Evolutionary conservation across 2,329 filamentous ascomycete genomes (phyloP), one percentile per base, ranked within the genome.

Genomic region (Penicillium sp.): DNA sequence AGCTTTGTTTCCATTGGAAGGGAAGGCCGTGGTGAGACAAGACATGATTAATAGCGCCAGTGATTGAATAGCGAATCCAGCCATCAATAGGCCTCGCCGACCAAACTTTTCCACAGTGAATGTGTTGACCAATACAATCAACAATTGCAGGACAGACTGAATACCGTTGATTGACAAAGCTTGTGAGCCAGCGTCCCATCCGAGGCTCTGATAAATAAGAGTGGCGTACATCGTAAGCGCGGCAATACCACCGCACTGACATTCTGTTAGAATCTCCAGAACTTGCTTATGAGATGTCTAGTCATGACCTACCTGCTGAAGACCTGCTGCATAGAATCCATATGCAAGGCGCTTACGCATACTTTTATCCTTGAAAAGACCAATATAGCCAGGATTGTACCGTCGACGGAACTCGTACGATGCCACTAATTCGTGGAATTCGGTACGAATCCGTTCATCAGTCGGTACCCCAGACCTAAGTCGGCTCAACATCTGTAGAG

Each of bases 71-170:
- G 65, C 47, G 49, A 73, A 73, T 5, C 71, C 70, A 15, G 64
- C 61, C 21, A 73, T 63, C 4, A 74, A 59, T 4, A 74, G 62
- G n/a, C 62, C 56, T 42, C 65, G 65, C 18, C 71, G 63, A 3
- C 70, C 71, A 44, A 68, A 74, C 15, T 59, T 51, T 45, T 73
- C 70, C 26, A 74, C 72, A 0, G 71, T 73, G 54, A 74, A 72
- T 7, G 72, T 74, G 52, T 74, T 74, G 43, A 74, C 70, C 13
- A 73, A 53, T 3, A 73, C 70, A 36, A 74, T 72, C 42, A 73
- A 62, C 4, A 74, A 64, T 49, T 74, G 72, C 12, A 74, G 60
- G 7, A 70, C 66, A 10, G 70, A 59, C 52, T 74, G 72, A 41
- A 72, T 70, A 24, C 70, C 70, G 49, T 74, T 74, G 60, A 73